Evolutionary conservation across 805 yeast genomes (phyloP).

Genomic region (Starmerella bombicola): DNA sequence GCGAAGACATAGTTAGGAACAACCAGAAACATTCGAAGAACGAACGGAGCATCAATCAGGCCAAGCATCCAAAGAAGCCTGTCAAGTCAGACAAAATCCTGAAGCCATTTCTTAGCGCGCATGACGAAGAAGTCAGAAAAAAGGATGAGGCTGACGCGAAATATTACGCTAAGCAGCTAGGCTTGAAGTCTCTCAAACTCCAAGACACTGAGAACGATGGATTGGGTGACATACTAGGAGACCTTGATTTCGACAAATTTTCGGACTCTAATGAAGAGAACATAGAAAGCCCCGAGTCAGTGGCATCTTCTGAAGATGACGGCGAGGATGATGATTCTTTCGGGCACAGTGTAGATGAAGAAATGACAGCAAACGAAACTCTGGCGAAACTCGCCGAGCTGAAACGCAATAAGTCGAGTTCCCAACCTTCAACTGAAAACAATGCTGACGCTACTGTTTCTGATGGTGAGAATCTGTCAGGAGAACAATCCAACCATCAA

Average conservation of each 20-base stretch:
- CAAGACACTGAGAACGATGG: conserved; percentile 48
- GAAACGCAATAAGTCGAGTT: conserved; percentile 15
- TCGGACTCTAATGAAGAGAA: background rate
- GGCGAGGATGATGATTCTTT: conserved; percentile 2
- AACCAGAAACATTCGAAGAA: conserved; percentile 1
- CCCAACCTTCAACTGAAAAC: conserved; percentile 1
- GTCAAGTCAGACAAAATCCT: conserved; percentile 10
- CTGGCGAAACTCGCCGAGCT: conserved; percentile 23
- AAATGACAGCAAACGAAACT: conserved; percentile 22
- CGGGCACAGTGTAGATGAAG: conserved; percentile 16
- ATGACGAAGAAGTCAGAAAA: conserved; percentile 38
- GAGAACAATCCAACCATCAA: too few species aligned
- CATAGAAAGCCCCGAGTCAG: background rate
- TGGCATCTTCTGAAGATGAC: conserved; percentile 2
- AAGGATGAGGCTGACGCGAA: conserved; percentile 68
- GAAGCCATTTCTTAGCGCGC: conserved; percentile 28
- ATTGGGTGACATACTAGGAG: conserved; percentile 72
- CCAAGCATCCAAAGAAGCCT: conserved; percentile 12
- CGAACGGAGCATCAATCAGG: conserved; percentile 1
- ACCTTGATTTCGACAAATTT: conserved; percentile 36
- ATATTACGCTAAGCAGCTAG: conserved; percentile 72
- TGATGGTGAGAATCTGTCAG: too few species aligned
- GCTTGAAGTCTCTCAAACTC: conserved; percentile 45
- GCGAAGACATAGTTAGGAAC: background rate
- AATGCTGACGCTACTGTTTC: conserved; percentile 7